Conservation (phyloP, 768 basidiomycete genomes). For the Serendipita sp. region DNA sequence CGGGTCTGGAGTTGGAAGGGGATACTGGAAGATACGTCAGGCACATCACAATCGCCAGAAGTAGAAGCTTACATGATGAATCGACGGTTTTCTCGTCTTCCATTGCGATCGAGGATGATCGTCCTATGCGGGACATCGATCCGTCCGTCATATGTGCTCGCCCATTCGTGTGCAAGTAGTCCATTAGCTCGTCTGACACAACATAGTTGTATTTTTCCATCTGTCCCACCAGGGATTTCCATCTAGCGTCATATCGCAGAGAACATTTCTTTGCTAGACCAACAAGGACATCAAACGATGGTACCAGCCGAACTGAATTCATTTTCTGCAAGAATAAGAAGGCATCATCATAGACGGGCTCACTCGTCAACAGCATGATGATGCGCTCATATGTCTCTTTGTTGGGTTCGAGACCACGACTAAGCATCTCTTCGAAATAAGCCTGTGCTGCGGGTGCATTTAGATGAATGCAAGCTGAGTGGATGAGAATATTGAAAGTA, state of each 20-base stretch:
- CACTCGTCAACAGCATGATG: conserved; percentile 38
- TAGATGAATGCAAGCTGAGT: conserved; percentile 44
- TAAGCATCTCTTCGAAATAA: conserved; percentile 37
- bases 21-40: too few relatives aligned
- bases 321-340: conserved; percentile 83
- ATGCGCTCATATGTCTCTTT: conserved; percentile 47
- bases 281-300: conserved; percentile 40
- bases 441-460: conserved; percentile 19
- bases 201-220: conserved; percentile 46
- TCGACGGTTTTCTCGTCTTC: too few relatives aligned
- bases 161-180: neutral
- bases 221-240: conserved; percentile 50
- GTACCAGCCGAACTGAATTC: conserved; percentile 47
- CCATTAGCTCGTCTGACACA: conserved; percentile 18
- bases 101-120: too few relatives aligned
- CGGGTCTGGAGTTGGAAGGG: too few relatives aligned
- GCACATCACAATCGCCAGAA: too few relatives aligned
- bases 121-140: neutral
- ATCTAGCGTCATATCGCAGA: conserved; percentile 40
- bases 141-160: neutral
- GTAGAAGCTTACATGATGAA: too few relatives aligned
- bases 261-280: conserved; percentile 45
- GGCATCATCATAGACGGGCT: conserved; percentile 64
- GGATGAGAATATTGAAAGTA: conserved; percentile 53
- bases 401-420: conserved; percentile 38